Conservation (phyloP, 352 stramenopile species). For the Globisporangium megalacanthum region DNA sequence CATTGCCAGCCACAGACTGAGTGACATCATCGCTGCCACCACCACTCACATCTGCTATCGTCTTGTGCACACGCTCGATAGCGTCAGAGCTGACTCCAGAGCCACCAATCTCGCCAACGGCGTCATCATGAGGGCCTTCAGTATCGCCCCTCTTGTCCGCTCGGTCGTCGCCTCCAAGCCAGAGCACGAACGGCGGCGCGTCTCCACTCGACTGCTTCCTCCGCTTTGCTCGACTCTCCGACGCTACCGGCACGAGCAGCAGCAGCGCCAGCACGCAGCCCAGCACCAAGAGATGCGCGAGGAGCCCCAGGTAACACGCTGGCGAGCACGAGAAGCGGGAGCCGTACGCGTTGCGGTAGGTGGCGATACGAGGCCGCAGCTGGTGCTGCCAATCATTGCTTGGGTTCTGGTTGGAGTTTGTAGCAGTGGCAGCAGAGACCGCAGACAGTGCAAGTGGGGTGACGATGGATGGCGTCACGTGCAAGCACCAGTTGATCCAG, state of each 20-base stretch:
- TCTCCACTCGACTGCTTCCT: background rate
- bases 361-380: slow-evolving; percentile 19
- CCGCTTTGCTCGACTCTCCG: background rate
- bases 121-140: background rate
- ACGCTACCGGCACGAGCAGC: slow-evolving; percentile 31
- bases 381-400: slow-evolving; percentile 1
- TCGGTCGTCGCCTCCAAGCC: slow-evolving; percentile 14
- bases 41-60: background rate
- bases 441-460: too few relatives aligned
- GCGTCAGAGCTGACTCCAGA: too few relatives aligned
- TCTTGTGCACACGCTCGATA: too few relatives aligned
- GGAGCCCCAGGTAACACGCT: slow-evolving; percentile 38
- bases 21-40: background rate
- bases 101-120: background rate
- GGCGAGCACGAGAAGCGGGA: slow-evolving; percentile 41
- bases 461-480: too few relatives aligned
- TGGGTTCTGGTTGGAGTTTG: background rate
- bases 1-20: background rate
- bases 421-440: background rate
- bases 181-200: slow-evolving; percentile 30
- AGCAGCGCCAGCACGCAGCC: slow-evolving; percentile 22
- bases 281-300: slow-evolving; percentile 18
- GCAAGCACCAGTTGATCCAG: too few relatives aligned
- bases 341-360: slow-evolving; percentile 59
- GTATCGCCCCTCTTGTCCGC: background rate